These are phyloP conservation scores for Camellia sinensis DNA, from an alignment of 148 eudicot genomes.

Conservation along the genomic window DNA sequence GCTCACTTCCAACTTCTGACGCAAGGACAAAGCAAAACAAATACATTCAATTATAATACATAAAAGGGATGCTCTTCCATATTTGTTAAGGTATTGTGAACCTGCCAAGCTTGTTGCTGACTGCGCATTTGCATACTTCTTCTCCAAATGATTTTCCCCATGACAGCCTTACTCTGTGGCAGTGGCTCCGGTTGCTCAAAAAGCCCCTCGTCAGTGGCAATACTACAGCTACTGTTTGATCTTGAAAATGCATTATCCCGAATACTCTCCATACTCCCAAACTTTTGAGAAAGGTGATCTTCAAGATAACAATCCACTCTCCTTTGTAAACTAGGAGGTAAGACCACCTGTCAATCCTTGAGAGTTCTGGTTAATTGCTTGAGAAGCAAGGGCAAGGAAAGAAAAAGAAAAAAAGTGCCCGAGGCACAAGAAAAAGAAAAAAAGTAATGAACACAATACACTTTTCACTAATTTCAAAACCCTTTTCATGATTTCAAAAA, in stretches of 20 bases:
- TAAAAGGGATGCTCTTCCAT: conserved; percentile 4
- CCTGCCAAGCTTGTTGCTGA: conserved; percentile 92
- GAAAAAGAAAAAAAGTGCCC: background rate
- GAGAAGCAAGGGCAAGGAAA: conserved; percentile 1
- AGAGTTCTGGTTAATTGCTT: conserved; percentile 14
- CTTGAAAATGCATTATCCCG: conserved; percentile 47
- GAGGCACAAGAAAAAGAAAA: background rate
- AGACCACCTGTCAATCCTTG: conserved; percentile 50
- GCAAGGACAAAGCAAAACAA: background rate
- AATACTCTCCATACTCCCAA: conserved; percentile 41
- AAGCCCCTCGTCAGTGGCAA: conserved; percentile 77
- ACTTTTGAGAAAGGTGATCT: conserved; percentile 62
- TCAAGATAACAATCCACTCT: conserved; percentile 63
- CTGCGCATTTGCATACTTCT: conserved; percentile 67
- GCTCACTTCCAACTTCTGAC: background rate
- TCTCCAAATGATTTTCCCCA: conserved; percentile 54
- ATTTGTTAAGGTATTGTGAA: conserved; percentile 27
- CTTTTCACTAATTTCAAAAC: too few species aligned
- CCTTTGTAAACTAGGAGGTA: conserved; percentile 63
- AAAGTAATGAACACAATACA: too few species aligned
- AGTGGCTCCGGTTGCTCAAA: conserved; percentile 88
- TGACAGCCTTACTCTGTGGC: conserved; percentile 49
- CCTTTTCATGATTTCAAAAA: too few species aligned
- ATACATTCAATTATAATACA: background rate
- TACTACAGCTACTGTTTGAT: conserved; percentile 75